Base-by-base conservation (phyloP, 2,329 filamentous ascomycete species). In the Fusarium sambucinum region DNA sequence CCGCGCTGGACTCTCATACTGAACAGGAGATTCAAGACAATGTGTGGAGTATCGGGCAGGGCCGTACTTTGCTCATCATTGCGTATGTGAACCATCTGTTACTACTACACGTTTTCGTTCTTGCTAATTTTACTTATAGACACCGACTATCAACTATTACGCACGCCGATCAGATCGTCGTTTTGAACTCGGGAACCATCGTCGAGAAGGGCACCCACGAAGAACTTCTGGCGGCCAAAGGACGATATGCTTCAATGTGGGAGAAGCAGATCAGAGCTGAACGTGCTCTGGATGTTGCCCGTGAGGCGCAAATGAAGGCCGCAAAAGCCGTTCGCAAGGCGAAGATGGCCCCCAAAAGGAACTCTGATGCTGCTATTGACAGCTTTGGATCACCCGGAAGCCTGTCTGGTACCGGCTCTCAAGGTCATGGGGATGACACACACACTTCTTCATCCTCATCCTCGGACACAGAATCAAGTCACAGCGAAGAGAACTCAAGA, bases 31-130 rank as follows among this genome's bases (percentile, higher is more conserved):
- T 97, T 62, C 94, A 97, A 79, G 88, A 91, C 61, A 94, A 94
- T 35, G 87, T 99, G 32, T 90, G 90, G 59, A 93, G 87, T 16
- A 88, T 98, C 46, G 92, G 93, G 17, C 85, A 91, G 71, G 94
- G 94, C 50, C 91, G 96, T 46, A 99, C 96, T 2, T 90, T 97
- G 82, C 87, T 99, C 63, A 94, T 98, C 52, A 98, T 99, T 81
- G 96, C 96, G 82, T 93, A 89, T 82, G 87, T 85, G 33, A 23
- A 45, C 29, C 40, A 37, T 25, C 54, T 12, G 8, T 27, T 14
- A 21, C 35, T 4, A 30, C n/a, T 5, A 40, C n/a, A 50, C 27
- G 37, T 13, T 4, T 29, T 13, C 33, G 21, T 27, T 37, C 55
- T 25, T 61, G 27, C 73, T 77, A 60, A 77, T 60, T 23, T 54